A percentile compares a stretch with the other conserved stretches of the same genome.
phyloP scores from a whole-genome alignment of 192 early-diverging fungal species.

The Funneliformis geosporum region DNA sequence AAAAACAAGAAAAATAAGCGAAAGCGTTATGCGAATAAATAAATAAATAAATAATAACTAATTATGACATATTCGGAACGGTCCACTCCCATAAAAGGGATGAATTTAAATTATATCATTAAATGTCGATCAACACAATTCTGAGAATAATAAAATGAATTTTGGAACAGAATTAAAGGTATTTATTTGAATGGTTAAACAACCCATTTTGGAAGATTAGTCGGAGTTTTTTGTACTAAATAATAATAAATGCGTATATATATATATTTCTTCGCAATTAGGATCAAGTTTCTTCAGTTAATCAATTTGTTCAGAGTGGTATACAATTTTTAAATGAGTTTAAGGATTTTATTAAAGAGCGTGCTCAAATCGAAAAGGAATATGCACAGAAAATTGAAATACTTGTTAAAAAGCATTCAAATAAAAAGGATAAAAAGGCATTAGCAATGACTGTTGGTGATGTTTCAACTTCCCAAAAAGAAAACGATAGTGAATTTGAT shows the following conservation, averaged over 20 bases:
- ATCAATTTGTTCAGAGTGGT: conserved; percentile 53
- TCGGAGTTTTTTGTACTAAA: background rate
- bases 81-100: background rate
- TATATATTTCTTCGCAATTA: conserved; percentile 18
- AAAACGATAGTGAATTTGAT: conserved; percentile 34
- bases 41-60: too few species aligned
- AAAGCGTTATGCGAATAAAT: too few species aligned
- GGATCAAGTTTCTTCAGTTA: conserved; percentile 58
- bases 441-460: conserved; percentile 30
- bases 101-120: background rate
- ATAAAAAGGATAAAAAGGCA: conserved; percentile 45
- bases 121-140: background rate
- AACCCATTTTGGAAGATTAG: background rate
- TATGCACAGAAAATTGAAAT: conserved; percentile 67
- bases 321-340: conserved; percentile 68
- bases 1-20: too few species aligned
- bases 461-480: conserved; percentile 34
- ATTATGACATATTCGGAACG: too few species aligned
- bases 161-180: conserved; percentile 32
- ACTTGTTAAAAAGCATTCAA: conserved; percentile 59
- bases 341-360: conserved; percentile 69
- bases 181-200: background rate
- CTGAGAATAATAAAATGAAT: background rate
- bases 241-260: background rate
- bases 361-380: conserved; percentile 68